Percentiles rank a stretch among this genome's conserved stretches.
Evolutionary conservation across 1,139 yeast species (phyloP).

Genomic region (Debaryomycetaceae sp.): DNA sequence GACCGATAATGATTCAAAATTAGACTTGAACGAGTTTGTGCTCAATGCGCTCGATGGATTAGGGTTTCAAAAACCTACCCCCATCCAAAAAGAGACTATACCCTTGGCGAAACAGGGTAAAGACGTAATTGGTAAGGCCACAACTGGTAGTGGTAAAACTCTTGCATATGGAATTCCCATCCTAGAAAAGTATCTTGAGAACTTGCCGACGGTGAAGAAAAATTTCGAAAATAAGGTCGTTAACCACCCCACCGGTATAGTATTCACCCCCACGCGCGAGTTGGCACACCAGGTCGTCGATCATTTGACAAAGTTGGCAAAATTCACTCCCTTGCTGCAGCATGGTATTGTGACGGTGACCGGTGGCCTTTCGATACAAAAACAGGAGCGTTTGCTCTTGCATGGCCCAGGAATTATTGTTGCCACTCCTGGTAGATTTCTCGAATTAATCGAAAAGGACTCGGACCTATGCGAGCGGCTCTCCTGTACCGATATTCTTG

Average conservation of each 20-base stretch:
- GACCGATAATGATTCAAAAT: conserved; percentile 21
- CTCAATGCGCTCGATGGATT: conserved; percentile 48
- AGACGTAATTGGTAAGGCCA: conserved; percentile 91
- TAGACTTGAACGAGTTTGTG: conserved; percentile 39
- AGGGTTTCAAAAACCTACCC: conserved; percentile 67
- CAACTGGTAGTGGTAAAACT: conserved; percentile 97
- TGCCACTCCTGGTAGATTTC: conserved; percentile 93
- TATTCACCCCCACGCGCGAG: conserved; percentile 94
- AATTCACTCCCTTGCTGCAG: conserved; percentile 45
- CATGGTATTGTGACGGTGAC: conserved; percentile 69
- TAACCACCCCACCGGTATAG: conserved; percentile 55
- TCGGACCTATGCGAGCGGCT: conserved; percentile 42
- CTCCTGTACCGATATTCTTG: conserved; percentile 57
- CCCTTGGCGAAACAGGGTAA: conserved; percentile 64
- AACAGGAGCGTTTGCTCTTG: conserved; percentile 70
- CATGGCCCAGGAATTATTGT: conserved; percentile 76
- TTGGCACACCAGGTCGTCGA: conserved; percentile 87
- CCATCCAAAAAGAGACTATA: conserved; percentile 68
- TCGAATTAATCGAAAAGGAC: conserved; percentile 67
- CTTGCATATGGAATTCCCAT: conserved; percentile 95
- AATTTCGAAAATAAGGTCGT: conserved; percentile 15
- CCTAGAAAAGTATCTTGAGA: conserved; percentile 47
- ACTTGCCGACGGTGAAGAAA: conserved; percentile 12
- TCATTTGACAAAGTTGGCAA: conserved; percentile 57
- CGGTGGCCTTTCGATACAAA: conserved; percentile 90